Evolutionary conservation across 2,329 filamentous ascomycete species (phyloP).

Genomic region (Hortaea sp.): DNA sequence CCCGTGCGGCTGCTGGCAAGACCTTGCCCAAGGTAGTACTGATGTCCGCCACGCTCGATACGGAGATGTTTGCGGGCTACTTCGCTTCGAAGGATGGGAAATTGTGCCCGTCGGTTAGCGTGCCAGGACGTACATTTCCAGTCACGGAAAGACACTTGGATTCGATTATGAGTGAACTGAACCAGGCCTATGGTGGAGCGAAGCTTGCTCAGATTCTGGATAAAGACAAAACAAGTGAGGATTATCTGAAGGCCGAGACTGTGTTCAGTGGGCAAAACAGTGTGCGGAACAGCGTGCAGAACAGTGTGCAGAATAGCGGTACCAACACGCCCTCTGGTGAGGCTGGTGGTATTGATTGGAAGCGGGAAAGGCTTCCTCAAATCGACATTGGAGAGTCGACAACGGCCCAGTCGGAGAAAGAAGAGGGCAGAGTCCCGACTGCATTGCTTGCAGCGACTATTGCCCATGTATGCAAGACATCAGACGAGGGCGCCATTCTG

Average conservation of each 20-base stretch:
- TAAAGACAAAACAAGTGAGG: constrained; percentile 6
- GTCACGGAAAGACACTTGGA: constrained; percentile 35
- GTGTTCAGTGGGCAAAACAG: constrained; percentile 6
- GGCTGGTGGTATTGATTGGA: constrained; percentile 31
- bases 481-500: constrained; percentile 35
- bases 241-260: constrained; percentile 13
- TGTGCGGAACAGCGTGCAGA: not conserved
- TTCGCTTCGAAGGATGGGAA: constrained; percentile 29
- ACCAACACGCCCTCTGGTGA: constrained; percentile 6
- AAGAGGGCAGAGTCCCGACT: constrained; percentile 31
- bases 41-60: constrained; percentile 41
- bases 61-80: constrained; percentile 36
- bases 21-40: constrained; percentile 35
- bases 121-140: constrained; percentile 36
- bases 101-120: constrained; percentile 27
- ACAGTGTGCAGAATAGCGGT: constrained; percentile 1
- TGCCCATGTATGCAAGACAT: constrained; percentile 36
- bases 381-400: constrained; percentile 11
- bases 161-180: constrained; percentile 24
- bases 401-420: constrained; percentile 19
- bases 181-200: constrained; percentile 16
- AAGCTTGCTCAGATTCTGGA: constrained; percentile 9
- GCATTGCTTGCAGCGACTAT: constrained; percentile 36
- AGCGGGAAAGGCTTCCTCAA: constrained; percentile 19
- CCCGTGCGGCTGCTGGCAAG: constrained; percentile 23